Conservation (phyloP, 2,329 filamentous ascomycete species). For the Dryadomyces sulphureus region DNA sequence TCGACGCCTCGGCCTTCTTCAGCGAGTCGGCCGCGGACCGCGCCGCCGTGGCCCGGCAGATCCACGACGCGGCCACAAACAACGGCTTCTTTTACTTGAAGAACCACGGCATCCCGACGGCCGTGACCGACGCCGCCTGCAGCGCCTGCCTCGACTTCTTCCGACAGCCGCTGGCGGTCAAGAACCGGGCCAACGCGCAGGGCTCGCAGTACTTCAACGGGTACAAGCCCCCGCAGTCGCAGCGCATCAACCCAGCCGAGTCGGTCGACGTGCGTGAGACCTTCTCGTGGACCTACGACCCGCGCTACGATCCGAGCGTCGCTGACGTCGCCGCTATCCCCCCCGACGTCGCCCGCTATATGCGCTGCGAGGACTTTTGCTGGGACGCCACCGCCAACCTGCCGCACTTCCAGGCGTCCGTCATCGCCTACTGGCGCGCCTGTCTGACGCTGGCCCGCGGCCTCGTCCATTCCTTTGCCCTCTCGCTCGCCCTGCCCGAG, state of each 20-base stretch:
- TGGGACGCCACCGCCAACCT: slow-evolving; percentile 35
- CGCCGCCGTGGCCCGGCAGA: not conserved
- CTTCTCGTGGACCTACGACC: slow-evolving; percentile 36
- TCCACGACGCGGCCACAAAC: slow-evolving; percentile 27
- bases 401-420: slow-evolving; percentile 30
- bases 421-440: slow-evolving; percentile 30
- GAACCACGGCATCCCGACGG: not conserved
- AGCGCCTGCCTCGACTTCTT: slow-evolving; percentile 26
- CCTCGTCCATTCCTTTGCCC: slow-evolving; percentile 29
- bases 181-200: slow-evolving; percentile 20
- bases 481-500: slow-evolving; percentile 38
- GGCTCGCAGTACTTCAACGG: slow-evolving; percentile 46
- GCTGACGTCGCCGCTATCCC: slow-evolving; percentile 26
- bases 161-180: slow-evolving; percentile 24
- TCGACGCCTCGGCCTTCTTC: slow-evolving; percentile 7
- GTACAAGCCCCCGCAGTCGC: slow-evolving; percentile 36
- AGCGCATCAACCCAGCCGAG: slow-evolving; percentile 36
- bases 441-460: slow-evolving; percentile 32
- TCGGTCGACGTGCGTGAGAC: slow-evolving; percentile 35
- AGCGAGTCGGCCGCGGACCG: not conserved
- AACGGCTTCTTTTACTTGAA: slow-evolving; percentile 42
- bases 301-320: slow-evolving; percentile 32
- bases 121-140: slow-evolving; percentile 16
- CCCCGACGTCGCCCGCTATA: slow-evolving; percentile 22
- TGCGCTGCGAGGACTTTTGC: slow-evolving; percentile 33